Evolutionary conservation across 2,329 filamentous ascomycete species (phyloP).

Genomic region (Teratosphaeria gauchensis): DNA sequence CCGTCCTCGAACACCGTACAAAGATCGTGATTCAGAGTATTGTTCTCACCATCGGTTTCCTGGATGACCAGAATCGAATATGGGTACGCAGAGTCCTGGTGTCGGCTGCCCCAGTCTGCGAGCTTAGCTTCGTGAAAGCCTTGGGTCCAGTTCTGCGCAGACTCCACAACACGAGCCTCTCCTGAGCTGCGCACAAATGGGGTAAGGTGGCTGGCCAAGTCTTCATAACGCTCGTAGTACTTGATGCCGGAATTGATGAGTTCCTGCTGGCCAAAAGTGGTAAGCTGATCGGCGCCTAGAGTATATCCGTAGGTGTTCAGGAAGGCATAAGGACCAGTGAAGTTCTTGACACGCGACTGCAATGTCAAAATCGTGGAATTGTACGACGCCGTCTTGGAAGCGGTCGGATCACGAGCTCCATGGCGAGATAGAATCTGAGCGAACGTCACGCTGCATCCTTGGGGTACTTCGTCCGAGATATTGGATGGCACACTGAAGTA

Average conservation of each 20-base stretch:
- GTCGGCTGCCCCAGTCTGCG: slow-evolving; percentile 28
- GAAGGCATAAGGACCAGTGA: slow-evolving; percentile 57
- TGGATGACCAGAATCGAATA: slow-evolving; percentile 57
- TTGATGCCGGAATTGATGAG: slow-evolving; percentile 65
- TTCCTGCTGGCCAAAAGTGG: slow-evolving; percentile 56
- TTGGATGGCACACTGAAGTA: slow-evolving; percentile 67
- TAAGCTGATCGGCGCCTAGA: slow-evolving; percentile 61
- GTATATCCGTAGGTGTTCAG: slow-evolving; percentile 61
- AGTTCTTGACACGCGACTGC: slow-evolving; percentile 46
- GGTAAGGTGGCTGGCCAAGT: slow-evolving; percentile 46
- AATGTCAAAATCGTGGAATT: slow-evolving; percentile 55
- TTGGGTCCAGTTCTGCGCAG: slow-evolving; percentile 63
- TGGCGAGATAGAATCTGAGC: slow-evolving; percentile 75
- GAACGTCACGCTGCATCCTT: slow-evolving; percentile 66
- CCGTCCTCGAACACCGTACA: slow-evolving; percentile 63
- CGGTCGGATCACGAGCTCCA: slow-evolving; percentile 72
- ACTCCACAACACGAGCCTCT: slow-evolving; percentile 61
- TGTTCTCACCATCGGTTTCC: slow-evolving; percentile 60
- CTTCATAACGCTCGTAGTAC: slow-evolving; percentile 64
- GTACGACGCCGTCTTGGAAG: slow-evolving; percentile 56
- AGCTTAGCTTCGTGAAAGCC: slow-evolving; percentile 57
- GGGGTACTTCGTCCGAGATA: slow-evolving; percentile 51
- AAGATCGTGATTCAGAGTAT: slow-evolving; percentile 66
- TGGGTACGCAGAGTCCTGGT: slow-evolving; percentile 36
- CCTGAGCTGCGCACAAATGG: slow-evolving; percentile 67